These are phyloP conservation scores for Lactuca sativa DNA, from an alignment of 129 eudicot species.

Conservation along the genomic window DNA sequence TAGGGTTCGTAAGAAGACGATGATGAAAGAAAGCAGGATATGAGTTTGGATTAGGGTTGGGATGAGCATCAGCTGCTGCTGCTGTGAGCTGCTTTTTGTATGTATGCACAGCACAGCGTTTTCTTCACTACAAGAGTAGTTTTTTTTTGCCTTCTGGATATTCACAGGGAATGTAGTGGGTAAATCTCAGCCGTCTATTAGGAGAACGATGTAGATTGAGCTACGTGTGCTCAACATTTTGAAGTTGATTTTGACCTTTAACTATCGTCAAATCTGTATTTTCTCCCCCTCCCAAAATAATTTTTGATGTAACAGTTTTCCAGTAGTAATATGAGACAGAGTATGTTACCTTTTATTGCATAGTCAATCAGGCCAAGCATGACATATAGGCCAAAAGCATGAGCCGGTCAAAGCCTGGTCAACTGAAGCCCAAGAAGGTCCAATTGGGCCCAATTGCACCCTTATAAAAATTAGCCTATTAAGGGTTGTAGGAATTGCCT, in stretches of 20 bases:
- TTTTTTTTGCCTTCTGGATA: not conserved
- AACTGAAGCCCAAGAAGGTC: too few relatives aligned
- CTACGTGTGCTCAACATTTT: not conserved
- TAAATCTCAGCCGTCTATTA: conserved; percentile 6
- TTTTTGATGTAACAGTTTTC: too few relatives aligned
- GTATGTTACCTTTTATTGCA: too few relatives aligned
- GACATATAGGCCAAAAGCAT: too few relatives aligned
- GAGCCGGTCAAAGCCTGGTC: too few relatives aligned
- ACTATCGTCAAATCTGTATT: too few relatives aligned
- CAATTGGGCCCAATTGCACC: too few relatives aligned
- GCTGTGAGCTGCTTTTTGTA: not conserved
- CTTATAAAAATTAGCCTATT: too few relatives aligned
- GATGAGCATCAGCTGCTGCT: not conserved
- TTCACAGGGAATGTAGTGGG: conserved; percentile 3
- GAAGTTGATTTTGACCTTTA: not conserved
- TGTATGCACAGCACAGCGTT: not conserved
- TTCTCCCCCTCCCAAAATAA: too few relatives aligned
- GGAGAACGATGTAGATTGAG: not conserved
- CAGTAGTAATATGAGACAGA: too few relatives aligned
- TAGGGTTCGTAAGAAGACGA: not conserved
- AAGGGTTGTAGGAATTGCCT: too few relatives aligned
- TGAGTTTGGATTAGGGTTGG: not conserved
- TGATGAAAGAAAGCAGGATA: not conserved
- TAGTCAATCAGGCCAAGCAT: too few relatives aligned
- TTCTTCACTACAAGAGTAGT: not conserved